Evolutionary conservation across 1,284 basidiomycete species (phyloP).

Genomic region (Xanthoconium separans): DNA sequence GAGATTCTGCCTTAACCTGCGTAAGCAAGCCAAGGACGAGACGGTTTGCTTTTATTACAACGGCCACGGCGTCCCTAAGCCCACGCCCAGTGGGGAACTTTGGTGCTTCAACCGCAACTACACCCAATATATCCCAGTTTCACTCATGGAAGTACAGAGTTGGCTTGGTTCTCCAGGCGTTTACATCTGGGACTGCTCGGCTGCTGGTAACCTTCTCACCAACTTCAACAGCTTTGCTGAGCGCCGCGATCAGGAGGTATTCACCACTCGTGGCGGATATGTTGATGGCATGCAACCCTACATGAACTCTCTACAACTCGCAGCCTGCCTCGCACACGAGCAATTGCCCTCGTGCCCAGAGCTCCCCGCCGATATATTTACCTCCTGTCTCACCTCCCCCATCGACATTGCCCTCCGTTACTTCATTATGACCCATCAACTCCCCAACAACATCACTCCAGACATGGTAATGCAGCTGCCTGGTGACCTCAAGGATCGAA

Average conservation of each 20-base stretch:
- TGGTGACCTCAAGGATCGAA: slow-evolving; percentile 93
- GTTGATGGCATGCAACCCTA: slow-evolving; percentile 69
- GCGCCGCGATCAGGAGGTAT: slow-evolving; percentile 79
- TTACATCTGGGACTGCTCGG: slow-evolving; percentile 98
- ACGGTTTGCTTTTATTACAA: slow-evolving; percentile 98
- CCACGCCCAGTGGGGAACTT: slow-evolving; percentile 93
- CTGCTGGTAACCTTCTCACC: slow-evolving; percentile 88
- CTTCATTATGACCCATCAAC: slow-evolving; percentile 89
- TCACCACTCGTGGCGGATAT: slow-evolving; percentile 57
- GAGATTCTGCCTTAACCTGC: slow-evolving; percentile 82
- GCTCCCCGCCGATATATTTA: slow-evolving; percentile 96
- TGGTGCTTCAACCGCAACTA: slow-evolving; percentile 99
- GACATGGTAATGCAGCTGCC: slow-evolving; percentile 97
- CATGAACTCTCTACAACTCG: slow-evolving; percentile 92
- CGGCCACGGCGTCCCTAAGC: slow-evolving; percentile 97
- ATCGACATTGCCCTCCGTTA: slow-evolving; percentile 97
- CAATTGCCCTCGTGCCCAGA: slow-evolving; percentile 94
- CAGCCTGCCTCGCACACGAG: slow-evolving; percentile 91
- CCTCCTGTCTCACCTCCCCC: slow-evolving; percentile 95
- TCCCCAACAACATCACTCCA: slow-evolving; percentile 73
- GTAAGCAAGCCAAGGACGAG: slow-evolving; percentile 91
- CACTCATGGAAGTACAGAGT: slow-evolving; percentile 87
- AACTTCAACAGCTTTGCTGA: slow-evolving; percentile 92
- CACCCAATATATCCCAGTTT: slow-evolving; percentile 98
- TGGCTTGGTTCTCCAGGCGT: slow-evolving; percentile 95